phyloP scores from a whole-genome alignment of 139 green algal genomes.

The Mesotaenium endlicherianum region DNA sequence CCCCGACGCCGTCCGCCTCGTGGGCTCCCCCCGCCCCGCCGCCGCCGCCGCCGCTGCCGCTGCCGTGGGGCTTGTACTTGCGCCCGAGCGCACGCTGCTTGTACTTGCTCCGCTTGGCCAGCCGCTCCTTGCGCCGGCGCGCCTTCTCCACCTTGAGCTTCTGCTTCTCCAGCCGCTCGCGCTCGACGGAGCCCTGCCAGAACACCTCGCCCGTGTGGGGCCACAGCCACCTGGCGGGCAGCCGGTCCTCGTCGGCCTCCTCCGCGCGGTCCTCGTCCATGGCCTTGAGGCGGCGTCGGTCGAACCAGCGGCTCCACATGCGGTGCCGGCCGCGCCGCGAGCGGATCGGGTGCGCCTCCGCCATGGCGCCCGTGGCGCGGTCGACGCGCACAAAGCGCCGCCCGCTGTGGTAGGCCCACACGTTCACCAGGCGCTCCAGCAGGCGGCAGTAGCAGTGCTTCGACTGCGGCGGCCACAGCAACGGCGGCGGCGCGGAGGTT shows the following conservation, averaged over 20 bases:
- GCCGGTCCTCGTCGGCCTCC: neutral
- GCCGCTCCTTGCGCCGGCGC: too few species aligned
- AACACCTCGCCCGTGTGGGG: constrained; percentile 21
- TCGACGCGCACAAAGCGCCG: constrained; percentile 21
- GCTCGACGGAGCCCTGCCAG: too few species aligned
- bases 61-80: too few species aligned
- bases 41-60: too few species aligned
- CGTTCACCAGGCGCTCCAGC: constrained; percentile 36
- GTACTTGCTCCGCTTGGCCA: too few species aligned
- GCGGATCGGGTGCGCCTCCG: constrained; percentile 22
- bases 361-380: constrained; percentile 7
- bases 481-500: neutral
- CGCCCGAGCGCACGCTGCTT: too few species aligned
- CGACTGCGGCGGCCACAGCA: constrained; percentile 4
- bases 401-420: constrained; percentile 49
- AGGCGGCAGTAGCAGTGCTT: constrained; percentile 47
- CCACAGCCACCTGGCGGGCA: constrained; percentile 11
- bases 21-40: too few species aligned
- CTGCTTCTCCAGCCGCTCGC: too few species aligned
- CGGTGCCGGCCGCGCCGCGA: neutral
- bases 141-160: too few species aligned
- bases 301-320: constrained; percentile 29
- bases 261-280: constrained; percentile 38
- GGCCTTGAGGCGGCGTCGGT: constrained; percentile 1
- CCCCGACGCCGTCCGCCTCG: too few species aligned